Conservation (phyloP, 495 filamentous ascomycete species). For the Neurospora intermedia region DNA sequence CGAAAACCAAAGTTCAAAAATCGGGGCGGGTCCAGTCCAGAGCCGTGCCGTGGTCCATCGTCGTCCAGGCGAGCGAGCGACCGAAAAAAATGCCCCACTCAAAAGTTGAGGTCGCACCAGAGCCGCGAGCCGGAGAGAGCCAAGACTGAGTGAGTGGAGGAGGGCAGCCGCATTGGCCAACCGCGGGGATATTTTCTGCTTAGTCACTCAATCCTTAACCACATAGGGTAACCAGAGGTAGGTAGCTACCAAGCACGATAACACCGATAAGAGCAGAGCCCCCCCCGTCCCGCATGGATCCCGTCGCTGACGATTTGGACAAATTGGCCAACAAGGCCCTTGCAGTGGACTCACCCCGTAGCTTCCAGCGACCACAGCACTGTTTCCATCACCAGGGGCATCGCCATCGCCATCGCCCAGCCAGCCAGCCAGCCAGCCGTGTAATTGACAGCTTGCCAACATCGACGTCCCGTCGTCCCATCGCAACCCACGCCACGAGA, state of each 20-base stretch:
- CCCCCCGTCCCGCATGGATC: no score
- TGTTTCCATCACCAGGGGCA: background rate
- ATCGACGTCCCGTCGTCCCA: background rate
- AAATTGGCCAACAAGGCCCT: conserved; percentile 14
- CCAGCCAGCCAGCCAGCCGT: background rate
- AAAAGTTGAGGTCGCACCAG: background rate
- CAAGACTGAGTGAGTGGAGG: background rate
- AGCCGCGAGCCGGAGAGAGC: background rate
- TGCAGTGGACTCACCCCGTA: background rate
- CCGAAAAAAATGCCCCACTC: background rate
- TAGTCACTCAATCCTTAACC: background rate
- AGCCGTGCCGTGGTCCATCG: background rate
- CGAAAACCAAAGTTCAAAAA: background rate
- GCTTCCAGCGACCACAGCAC: background rate
- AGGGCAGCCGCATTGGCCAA: background rate
- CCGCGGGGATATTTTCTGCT: background rate
- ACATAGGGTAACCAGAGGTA: background rate
- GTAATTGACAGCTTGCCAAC: background rate
- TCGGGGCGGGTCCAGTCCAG: background rate
- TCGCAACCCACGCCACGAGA: background rate
- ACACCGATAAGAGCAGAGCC: background rate
- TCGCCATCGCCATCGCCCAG: background rate
- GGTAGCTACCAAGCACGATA: conserved; percentile 6
- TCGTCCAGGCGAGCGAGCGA: background rate
- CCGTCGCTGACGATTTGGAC: background rate